Conservation (phyloP, 345 rosid species). For the Eucalyptus victrix region DNA sequence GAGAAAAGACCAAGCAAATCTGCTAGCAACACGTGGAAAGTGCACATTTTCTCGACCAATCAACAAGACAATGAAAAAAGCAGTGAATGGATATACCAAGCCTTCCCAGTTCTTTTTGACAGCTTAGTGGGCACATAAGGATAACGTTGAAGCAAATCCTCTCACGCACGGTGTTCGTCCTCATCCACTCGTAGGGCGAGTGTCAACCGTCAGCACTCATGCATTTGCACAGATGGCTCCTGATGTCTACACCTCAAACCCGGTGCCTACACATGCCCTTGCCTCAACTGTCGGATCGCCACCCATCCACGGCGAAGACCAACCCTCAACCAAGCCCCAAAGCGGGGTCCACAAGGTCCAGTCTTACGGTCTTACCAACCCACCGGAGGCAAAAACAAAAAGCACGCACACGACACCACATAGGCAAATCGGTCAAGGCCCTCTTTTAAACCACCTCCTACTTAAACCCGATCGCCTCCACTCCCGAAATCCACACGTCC, state of each 20-base stretch:
- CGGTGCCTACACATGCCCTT: neutral
- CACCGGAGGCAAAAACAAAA: neutral
- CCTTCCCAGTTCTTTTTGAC: neutral
- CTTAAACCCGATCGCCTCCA: neutral
- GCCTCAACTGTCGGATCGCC: neutral
- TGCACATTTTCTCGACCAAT: neutral
- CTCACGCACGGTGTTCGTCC: neutral
- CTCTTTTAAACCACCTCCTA: neutral
- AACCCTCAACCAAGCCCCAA: slow-evolving; percentile 1
- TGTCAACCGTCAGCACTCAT: neutral
- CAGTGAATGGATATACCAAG: neutral
- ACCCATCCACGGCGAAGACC: neutral
- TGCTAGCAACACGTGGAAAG: neutral
- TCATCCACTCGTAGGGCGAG: neutral
- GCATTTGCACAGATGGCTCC: neutral
- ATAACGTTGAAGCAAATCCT: neutral
- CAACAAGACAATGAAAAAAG: neutral
- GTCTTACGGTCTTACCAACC: neutral
- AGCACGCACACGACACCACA: too few species aligned
- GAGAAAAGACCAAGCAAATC: neutral
- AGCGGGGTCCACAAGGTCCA: neutral
- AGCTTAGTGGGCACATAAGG: neutral
- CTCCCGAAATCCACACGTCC: slow-evolving; percentile 6
- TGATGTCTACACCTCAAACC: neutral
- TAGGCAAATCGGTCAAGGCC: neutral